Evolutionary conservation across 306 rosid species (phyloP).

Genomic region (Vigna radiata): DNA sequence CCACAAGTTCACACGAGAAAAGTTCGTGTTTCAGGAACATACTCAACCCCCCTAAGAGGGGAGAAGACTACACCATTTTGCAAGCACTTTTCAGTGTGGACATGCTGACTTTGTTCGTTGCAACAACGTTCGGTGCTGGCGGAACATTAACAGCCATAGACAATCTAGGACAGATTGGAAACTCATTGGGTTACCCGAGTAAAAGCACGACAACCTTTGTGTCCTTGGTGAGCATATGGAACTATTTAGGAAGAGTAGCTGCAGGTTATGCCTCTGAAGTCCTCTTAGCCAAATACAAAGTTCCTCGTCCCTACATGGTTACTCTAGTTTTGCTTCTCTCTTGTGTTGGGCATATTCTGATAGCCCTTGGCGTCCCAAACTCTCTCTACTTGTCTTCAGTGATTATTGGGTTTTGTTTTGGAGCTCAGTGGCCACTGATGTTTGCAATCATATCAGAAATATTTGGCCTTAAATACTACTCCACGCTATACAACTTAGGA

Average conservation of each 20-base stretch:
- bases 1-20: conserved; percentile 9
- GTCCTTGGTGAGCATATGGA: conserved; percentile 79
- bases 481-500: conserved; percentile 69
- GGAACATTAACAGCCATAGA: conserved; percentile 74
- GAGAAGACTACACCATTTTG: conserved; percentile 73
- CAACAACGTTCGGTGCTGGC: conserved; percentile 60
- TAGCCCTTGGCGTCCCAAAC: conserved; percentile 62
- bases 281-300: conserved; percentile 59
- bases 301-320: conserved; percentile 71
- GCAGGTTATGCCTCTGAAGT: conserved; percentile 67
- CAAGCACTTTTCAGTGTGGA: conserved; percentile 76
- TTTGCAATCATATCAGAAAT: conserved; percentile 75
- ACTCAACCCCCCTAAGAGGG: conserved; percentile 63
- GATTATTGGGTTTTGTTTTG: conserved; percentile 71
- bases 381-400: conserved; percentile 66
- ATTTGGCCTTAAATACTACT: conserved; percentile 74
- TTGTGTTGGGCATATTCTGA: conserved; percentile 66
- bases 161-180: conserved; percentile 77
- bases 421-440: conserved; percentile 76
- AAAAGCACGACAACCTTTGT: conserved; percentile 68
- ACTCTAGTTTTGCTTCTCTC: conserved; percentile 60
- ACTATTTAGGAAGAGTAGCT: conserved; percentile 64
- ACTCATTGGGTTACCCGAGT: conserved; percentile 61
- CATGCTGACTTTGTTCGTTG: conserved; percentile 61
- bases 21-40: conserved; percentile 47